Evolutionary conservation across 768 basidiomycete species (phyloP), one percentile per base, ranked within the genome.

Genomic region (Lactarius sanguifluus): DNA sequence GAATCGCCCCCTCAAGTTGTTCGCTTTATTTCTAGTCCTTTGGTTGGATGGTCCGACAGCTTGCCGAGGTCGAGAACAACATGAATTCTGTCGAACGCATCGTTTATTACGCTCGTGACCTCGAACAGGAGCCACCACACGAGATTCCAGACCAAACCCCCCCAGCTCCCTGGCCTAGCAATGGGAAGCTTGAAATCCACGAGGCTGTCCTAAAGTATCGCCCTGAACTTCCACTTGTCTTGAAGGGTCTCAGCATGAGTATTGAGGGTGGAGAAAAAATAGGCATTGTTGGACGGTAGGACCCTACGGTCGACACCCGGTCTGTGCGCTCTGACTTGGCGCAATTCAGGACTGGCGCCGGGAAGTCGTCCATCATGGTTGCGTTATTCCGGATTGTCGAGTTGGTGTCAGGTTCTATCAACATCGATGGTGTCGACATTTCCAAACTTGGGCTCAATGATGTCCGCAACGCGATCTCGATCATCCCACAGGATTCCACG

Each of bases 11-110:
- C 40, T 41, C 16, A 41, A 41, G 6, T 41, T 16, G 40, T 41
- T 18, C 16, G 50, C 45, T 59, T 45, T 67, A 32, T 25, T 25
- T 57, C 32, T 65, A 88, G 85, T 70, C 81, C 0, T 90, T 93
- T 70, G 86, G 86, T 25, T 92, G 86, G 87, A 82, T 91, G 76
- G 85, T 90, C 47, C 85, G 89, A 10, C 91, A 92, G 76, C 82
- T 81, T 45, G 87, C 91, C 2, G 94, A 96, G 74, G 88, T 95
- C 13, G 94, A 96, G 76, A 96, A 97, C 75, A 85, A 94, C 75
- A 94, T 96, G 91, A 94, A 94, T 74, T 86, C 87, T 23, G 90
- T 92, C 9, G 91, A 92, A 74, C 88, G 95, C 30, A 81, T 98
- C 20, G 79, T 92, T 3, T 85, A 94, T 73, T 97, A 97, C 72